Evolutionary conservation across 208 protist genomes (phyloP), one percentile per base, ranked within the genome.

Genomic region (Leishmania martiniquensis): DNA sequence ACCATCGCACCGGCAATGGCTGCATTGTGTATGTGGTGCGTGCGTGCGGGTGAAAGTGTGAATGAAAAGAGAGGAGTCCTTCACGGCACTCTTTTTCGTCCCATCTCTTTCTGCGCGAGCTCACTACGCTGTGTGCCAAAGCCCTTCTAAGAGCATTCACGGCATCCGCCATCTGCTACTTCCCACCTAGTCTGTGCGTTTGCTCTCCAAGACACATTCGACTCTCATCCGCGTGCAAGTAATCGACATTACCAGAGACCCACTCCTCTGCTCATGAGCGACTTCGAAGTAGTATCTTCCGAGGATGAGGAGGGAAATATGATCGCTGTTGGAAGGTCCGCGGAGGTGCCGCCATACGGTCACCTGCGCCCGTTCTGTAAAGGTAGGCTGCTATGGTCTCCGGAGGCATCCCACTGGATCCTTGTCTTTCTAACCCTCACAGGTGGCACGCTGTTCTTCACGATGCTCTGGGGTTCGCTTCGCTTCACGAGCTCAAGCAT

Each of bases 331-430:
- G 72, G 80, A 25, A 49, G 80, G 20, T 68, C 59, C 9, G 54
- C n/a, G 6, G 80, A 84, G 70, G 44, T 77, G 5, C 60, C 69
- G n/a, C 68, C 59, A n/a, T 84, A 67, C 39, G 80, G 80, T 6
- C 78, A 84, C 54, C 59, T 84, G n/a, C 74, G 69, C 2, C 80
- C 80, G 3, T 84, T 84, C 54, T 73, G 78, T 15, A 67, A 32
- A 17, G 75, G 75, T 10, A 63, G 57, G 12, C 69, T 84, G 22
- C 73, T 80, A 29, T 84, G 80, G 80, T 84, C 80, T 2, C 80
- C 80, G 42, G 75, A 84, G 75, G 74, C 80, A 20, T 80, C 80
- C 1, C 80, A 80, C 60, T 84, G 75, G 75, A 84, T 84, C 15
- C 60, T 84, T 7, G 59, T 76, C 22, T 54, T 84, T 13, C 68